phyloP scores from a whole-genome alignment of 2,329 filamentous ascomycete genomes.

The Colletotrichum siamense region DNA sequence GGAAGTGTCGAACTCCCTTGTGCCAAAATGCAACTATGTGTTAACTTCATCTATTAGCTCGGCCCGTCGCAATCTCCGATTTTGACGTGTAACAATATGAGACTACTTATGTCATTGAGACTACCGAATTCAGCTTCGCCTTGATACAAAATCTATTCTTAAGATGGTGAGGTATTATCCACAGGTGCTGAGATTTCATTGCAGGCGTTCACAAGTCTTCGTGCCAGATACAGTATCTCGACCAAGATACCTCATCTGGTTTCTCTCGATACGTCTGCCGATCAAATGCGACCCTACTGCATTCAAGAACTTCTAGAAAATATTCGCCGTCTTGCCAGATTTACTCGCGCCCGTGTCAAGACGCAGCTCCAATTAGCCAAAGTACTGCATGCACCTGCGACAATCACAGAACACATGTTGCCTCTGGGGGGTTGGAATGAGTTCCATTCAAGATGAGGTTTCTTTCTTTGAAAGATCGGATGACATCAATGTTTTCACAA shows the following conservation, averaged over 20 bases:
- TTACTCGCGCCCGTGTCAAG: neutral
- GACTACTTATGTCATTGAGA: neutral
- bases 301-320: neutral
- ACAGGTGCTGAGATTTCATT: neutral
- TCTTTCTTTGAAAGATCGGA: neutral
- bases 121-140: fast-evolving
- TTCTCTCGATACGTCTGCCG: neutral
- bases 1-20: neutral
- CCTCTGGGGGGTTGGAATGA: neutral
- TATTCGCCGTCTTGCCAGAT: neutral
- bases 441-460: neutral
- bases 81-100: neutral
- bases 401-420: neutral
- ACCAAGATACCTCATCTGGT: neutral
- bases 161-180: neutral
- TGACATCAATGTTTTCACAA: neutral
- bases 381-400: neutral
- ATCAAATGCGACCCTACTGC: neutral
- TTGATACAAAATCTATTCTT: neutral
- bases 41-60: neutral
- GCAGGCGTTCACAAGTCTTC: neutral
- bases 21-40: neutral
- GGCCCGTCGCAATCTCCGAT: fast-evolving
- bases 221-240: neutral
- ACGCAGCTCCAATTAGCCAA: neutral